A percentile compares a stretch with the other conserved stretches of the same genome.
phyloP scores from a whole-genome alignment of 139 green algal genomes.

The Micractinium conductrix region DNA sequence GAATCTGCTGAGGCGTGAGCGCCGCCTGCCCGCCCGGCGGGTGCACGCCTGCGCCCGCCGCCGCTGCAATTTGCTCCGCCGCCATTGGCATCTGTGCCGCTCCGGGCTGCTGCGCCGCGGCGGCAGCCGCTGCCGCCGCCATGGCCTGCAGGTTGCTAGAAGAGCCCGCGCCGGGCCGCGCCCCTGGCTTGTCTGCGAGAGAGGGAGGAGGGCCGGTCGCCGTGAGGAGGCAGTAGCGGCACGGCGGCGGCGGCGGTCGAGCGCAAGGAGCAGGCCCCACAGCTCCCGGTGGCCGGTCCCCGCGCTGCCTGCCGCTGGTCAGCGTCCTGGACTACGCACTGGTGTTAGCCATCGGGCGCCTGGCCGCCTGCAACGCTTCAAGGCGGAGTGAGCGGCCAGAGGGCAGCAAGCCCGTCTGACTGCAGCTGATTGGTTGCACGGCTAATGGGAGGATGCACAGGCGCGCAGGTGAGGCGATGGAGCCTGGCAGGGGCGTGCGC shows the following conservation, averaged over 20 bases:
- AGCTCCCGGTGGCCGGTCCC: no score
- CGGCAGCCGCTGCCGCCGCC: neutral
- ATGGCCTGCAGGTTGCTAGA: neutral
- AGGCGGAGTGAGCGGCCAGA: no score
- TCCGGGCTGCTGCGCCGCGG: neutral
- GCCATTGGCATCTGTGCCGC: neutral
- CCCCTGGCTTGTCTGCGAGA: constrained; percentile 11
- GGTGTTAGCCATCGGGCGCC: neutral
- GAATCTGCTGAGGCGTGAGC: neutral
- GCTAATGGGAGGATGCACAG: no score
- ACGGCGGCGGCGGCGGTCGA: neutral
- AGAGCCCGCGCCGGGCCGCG: neutral
- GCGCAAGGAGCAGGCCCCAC: neutral
- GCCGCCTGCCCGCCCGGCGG: neutral
- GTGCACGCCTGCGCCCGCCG: neutral
- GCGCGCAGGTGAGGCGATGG: no score
- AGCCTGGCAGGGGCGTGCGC: no score
- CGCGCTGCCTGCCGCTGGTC: neutral
- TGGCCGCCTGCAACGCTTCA: no score
- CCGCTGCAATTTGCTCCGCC: neutral
- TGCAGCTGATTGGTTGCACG: no score
- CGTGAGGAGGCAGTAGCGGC: neutral
- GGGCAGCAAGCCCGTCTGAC: no score
- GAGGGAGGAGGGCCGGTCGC: neutral
- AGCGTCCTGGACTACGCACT: no score